Percentiles rank a stretch among this genome's conserved stretches.
phyloP scores from a whole-genome alignment of 805 yeast genomes.

The Wickerhamomyces bisporus region DNA sequence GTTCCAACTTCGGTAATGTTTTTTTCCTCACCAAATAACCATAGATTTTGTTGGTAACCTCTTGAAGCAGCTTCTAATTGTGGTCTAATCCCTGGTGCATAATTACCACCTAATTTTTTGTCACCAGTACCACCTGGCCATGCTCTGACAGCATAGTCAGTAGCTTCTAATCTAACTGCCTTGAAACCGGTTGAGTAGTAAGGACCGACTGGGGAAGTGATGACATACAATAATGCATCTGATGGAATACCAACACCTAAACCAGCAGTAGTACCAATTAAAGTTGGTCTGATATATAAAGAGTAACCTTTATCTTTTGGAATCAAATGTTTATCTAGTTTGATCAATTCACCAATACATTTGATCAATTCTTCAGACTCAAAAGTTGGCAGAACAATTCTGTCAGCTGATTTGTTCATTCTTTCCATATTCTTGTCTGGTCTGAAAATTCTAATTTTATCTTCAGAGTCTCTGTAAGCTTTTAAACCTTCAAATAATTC shows the following conservation, averaged over 20 bases:
- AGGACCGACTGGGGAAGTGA: slow-evolving; percentile 96
- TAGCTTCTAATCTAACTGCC: slow-evolving; percentile 91
- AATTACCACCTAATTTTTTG: slow-evolving; percentile 94
- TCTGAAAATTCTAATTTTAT: slow-evolving; percentile 77
- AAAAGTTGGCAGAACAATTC: slow-evolving; percentile 86
- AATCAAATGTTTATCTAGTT: slow-evolving; percentile 69
- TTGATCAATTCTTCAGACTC: slow-evolving; percentile 73
- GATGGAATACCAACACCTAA: slow-evolving; percentile 84
- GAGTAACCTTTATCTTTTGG: slow-evolving; percentile 89
- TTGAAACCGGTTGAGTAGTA: slow-evolving; percentile 94
- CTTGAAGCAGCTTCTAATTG: slow-evolving; percentile 84
- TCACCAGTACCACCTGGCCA: slow-evolving; percentile 99
- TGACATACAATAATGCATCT: slow-evolving; percentile 77
- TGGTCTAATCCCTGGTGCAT: slow-evolving; percentile 92
- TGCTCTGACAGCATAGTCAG: slow-evolving; percentile 94
- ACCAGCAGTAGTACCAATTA: slow-evolving; percentile 88
- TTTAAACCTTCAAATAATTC: slow-evolving; percentile 95
- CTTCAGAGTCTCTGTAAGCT: slow-evolving; percentile 68
- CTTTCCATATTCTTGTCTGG: slow-evolving; percentile 89
- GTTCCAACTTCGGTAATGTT: slow-evolving; percentile 95
- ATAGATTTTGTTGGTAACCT: slow-evolving; percentile 93
- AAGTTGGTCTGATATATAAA: slow-evolving; percentile 87
- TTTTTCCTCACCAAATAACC: slow-evolving; percentile 91
- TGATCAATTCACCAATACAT: slow-evolving; percentile 69
- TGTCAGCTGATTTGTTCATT: slow-evolving; percentile 81